phyloP scores from a whole-genome alignment of 495 filamentous ascomycete genomes.

The Hyaloscypha bicolor region DNA sequence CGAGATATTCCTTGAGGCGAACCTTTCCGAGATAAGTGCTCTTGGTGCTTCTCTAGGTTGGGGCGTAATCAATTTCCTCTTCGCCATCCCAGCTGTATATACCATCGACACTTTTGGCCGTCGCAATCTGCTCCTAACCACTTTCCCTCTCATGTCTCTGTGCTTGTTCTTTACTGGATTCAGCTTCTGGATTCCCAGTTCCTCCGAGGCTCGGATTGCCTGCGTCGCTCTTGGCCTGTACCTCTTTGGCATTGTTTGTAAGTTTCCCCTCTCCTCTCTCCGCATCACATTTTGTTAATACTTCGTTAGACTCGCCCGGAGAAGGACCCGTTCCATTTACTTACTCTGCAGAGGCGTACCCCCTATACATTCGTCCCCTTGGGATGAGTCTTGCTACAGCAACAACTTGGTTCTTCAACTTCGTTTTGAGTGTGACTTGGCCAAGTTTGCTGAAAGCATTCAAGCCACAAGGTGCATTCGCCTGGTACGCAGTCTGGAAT shows the following conservation, averaged over 20 bases:
- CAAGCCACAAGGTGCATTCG: conserved; percentile 48
- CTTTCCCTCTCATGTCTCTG: conserved; percentile 76
- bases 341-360: conserved; percentile 81
- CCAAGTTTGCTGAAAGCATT: conserved; percentile 63
- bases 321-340: conserved; percentile 75
- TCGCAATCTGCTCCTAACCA: conserved; percentile 73
- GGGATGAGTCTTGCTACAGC: conserved; percentile 79
- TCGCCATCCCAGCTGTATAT: conserved; percentile 76
- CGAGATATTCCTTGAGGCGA: conserved; percentile 61
- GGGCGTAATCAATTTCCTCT: conserved; percentile 79
- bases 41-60: conserved; percentile 72
- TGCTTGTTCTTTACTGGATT: conserved; percentile 80
- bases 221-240: conserved; percentile 66
- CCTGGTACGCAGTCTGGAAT: conserved; percentile 70
- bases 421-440: conserved; percentile 70
- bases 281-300: no score
- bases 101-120: conserved; percentile 86
- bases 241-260: conserved; percentile 66
- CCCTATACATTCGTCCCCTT: conserved; percentile 71
- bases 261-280: no score
- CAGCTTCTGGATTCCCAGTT: conserved; percentile 68
- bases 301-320: conserved; percentile 51
- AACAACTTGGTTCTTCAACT: conserved; percentile 71
- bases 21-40: conserved; percentile 56
- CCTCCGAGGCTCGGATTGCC: conserved; percentile 45